Percentiles rank a stretch among this genome's conserved stretches.
phyloP scores from a whole-genome alignment of 192 early-diverging fungal genomes.

The Helicostylum pulchrum region DNA sequence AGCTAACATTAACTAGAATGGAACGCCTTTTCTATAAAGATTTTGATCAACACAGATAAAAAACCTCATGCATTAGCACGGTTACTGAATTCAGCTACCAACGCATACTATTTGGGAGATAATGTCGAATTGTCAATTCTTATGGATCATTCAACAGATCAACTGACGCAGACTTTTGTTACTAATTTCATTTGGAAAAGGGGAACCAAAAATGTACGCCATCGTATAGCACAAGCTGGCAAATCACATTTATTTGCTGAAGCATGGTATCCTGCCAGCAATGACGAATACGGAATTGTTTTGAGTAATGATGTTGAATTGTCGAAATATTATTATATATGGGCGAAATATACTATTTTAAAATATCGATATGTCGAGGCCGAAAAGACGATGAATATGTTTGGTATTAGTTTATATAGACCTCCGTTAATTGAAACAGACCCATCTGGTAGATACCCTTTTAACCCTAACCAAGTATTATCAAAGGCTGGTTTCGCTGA shows the following conservation, averaged over 20 bases:
- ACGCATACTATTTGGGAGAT: slow-evolving; percentile 51
- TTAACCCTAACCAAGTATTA: slow-evolving; percentile 40
- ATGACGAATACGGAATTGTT: slow-evolving; percentile 53
- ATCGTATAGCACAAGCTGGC: slow-evolving; percentile 47
- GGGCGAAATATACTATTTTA: slow-evolving; percentile 50
- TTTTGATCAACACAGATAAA: slow-evolving; percentile 47
- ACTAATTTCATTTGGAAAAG: slow-evolving; percentile 42
- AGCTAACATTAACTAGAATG: slow-evolving; percentile 32
- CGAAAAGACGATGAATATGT: slow-evolving; percentile 30
- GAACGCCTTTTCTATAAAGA: slow-evolving; percentile 44
- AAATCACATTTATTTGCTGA: slow-evolving; percentile 53
- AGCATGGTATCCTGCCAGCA: slow-evolving; percentile 52
- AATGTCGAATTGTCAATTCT: slow-evolving; percentile 45
- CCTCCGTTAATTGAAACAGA: slow-evolving; percentile 47
- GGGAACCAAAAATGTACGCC: slow-evolving; percentile 44
- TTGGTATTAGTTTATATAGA: slow-evolving; percentile 55
- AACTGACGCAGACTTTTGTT: slow-evolving; percentile 44
- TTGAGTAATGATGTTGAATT: slow-evolving; percentile 56
- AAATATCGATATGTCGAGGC: slow-evolving; percentile 45
- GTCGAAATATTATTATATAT: slow-evolving; percentile 52
- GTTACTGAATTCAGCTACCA: slow-evolving; percentile 42
- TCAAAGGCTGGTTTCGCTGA: slow-evolving; percentile 27
- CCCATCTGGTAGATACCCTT: slow-evolving; percentile 37
- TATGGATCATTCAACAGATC: slow-evolving; percentile 51
- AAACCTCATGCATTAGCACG: slow-evolving; percentile 47